Percentiles rank a stretch among this genome's conserved stretches.
phyloP scores from a whole-genome alignment of 2,329 filamentous ascomycete genomes.

The Colletotrichum magnum region DNA sequence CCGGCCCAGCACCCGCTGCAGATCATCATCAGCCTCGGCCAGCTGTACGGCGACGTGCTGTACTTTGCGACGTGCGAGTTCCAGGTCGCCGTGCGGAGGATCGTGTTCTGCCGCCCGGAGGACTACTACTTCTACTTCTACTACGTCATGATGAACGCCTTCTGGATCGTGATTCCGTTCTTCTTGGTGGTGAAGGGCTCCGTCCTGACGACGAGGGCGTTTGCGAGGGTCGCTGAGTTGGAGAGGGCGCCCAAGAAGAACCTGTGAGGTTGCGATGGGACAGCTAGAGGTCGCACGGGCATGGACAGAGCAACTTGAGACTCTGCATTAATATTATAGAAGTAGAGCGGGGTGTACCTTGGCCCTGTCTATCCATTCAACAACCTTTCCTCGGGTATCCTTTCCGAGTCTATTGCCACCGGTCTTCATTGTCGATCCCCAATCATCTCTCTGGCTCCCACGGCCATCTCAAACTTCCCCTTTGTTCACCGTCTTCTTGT shows the following conservation, averaged over 20 bases:
- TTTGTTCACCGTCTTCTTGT: constrained; percentile 45
- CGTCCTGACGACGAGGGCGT: constrained; percentile 44
- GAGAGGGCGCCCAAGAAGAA: constrained; percentile 28
- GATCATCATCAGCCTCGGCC: constrained; percentile 60
- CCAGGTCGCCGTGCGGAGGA: constrained; percentile 54
- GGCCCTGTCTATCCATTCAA: too few relatives aligned
- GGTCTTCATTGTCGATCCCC: too few relatives aligned
- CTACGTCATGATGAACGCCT: constrained; percentile 65
- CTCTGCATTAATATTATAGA: too few relatives aligned
- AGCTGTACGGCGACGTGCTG: constrained; percentile 66
- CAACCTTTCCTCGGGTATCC: too few relatives aligned
- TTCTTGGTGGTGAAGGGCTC: constrained; percentile 50
- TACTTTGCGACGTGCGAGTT: constrained; percentile 66
- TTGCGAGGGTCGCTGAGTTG: constrained; percentile 46
- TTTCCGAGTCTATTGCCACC: too few relatives aligned
- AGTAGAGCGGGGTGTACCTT: too few relatives aligned
- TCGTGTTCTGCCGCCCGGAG: constrained; percentile 66
- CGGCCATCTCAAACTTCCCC: not conserved
- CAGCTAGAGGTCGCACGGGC: not conserved
- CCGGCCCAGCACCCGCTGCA: constrained; percentile 65
- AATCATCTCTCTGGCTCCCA: too few relatives aligned
- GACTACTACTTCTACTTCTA: constrained; percentile 67
- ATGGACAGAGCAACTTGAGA: too few relatives aligned
- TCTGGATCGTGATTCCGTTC: constrained; percentile 67
- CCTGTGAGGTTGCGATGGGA: not conserved